Percentiles rank a stretch among this genome's conserved stretches.
Evolutionary conservation across 2,329 filamentous ascomycete species (phyloP).

Genomic region (Aspergillus jensenii): DNA sequence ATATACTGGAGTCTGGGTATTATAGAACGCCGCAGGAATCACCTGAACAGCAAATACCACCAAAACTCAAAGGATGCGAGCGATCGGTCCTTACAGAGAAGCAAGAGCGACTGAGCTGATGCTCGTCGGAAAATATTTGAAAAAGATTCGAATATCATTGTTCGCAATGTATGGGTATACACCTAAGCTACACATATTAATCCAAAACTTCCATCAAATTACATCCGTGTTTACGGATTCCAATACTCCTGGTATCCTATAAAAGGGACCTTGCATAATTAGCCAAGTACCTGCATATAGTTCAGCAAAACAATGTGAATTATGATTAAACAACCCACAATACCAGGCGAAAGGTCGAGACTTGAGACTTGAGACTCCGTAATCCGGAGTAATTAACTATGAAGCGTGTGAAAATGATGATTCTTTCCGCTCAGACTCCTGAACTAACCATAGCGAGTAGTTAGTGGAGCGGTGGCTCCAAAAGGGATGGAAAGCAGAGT

Average conservation of each 20-base stretch:
- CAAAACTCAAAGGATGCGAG: neutral
- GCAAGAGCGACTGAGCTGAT: neutral
- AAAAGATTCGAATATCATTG: constrained; percentile 3
- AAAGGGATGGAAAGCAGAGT: neutral
- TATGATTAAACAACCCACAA: neutral
- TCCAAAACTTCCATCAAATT: neutral
- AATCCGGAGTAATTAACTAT: neutral
- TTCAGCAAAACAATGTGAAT: neutral
- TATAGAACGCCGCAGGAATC: constrained; percentile 9
- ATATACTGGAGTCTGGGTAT: constrained; percentile 8
- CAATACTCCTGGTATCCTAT: neutral
- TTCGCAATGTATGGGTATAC: constrained; percentile 3
- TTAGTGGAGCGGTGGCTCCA: constrained; percentile 2
- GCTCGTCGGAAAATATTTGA: neutral
- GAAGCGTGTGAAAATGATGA: neutral
- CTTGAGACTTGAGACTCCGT: neutral
- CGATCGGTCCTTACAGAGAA: neutral
- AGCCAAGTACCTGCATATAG: neutral
- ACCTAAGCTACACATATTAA: neutral
- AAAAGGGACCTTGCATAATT: neutral
- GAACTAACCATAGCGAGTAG: constrained; percentile 6
- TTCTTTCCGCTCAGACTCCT: constrained; percentile 1
- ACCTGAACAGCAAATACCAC: constrained; percentile 1
- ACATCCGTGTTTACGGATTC: neutral
- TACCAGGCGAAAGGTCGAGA: neutral